phyloP scores from a whole-genome alignment of 2,329 filamentous ascomycete genomes.

The Ilyonectria destructans region DNA sequence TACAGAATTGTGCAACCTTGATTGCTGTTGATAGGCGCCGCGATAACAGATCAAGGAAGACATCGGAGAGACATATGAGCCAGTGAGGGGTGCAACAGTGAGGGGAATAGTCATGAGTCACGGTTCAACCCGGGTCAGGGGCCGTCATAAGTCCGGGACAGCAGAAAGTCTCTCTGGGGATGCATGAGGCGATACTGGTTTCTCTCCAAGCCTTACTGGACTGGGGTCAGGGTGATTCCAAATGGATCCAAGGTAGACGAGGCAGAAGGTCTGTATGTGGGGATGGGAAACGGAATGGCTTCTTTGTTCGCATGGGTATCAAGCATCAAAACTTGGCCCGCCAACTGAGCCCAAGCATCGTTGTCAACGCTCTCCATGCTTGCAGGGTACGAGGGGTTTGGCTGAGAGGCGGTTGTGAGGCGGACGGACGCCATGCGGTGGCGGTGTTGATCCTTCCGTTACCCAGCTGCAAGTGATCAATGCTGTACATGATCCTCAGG shows the following conservation, averaged over 20 bases:
- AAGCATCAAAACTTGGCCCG: background rate
- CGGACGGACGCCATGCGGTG: conserved; percentile 6
- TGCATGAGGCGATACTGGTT: conserved; percentile 44
- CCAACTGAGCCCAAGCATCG: background rate
- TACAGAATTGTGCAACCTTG: background rate
- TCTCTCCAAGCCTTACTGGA: conserved; percentile 20
- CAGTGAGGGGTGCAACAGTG: background rate
- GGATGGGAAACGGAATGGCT: conserved; percentile 28
- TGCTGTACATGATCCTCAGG: conserved; percentile 6
- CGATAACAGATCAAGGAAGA: conserved; percentile 10
- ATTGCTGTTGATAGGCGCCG: background rate
- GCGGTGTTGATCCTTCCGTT: conserved; percentile 22
- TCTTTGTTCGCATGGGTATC: conserved; percentile 16
- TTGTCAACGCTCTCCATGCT: background rate
- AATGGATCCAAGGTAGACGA: conserved; percentile 35
- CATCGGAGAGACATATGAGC: background rate
- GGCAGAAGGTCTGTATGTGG: conserved; percentile 21
- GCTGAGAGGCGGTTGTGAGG: background rate
- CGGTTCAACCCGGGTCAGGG: background rate
- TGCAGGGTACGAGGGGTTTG: conserved; percentile 13
- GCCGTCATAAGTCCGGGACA: background rate
- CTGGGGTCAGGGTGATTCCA: conserved; percentile 40
- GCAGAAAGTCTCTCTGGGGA: conserved; percentile 2
- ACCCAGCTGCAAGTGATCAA: conserved; percentile 22
- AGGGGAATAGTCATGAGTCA: background rate